Conservation (phyloP, 805 yeast species). For the Pichia californica region DNA sequence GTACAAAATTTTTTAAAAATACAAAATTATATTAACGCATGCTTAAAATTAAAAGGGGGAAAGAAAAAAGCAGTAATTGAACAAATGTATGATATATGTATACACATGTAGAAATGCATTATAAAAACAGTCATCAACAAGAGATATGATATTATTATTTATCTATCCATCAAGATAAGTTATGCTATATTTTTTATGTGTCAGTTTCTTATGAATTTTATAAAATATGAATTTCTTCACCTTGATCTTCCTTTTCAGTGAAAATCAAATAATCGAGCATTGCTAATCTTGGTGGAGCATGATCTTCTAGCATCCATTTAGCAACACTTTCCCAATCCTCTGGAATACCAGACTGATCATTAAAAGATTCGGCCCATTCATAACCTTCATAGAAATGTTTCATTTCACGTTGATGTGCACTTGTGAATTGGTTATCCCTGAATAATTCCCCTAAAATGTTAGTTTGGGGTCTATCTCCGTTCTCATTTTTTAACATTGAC, state of each 20-base stretch:
- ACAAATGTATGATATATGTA: too few species aligned
- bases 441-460: conserved; percentile 3
- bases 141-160: too few species aligned
- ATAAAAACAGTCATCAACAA: too few species aligned
- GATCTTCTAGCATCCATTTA: conserved; percentile 4
- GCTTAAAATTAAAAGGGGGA: background rate
- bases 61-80: too few species aligned
- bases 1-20: too few species aligned
- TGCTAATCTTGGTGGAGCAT: conserved; percentile 6
- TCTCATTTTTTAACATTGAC: background rate
- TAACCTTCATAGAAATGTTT: background rate
- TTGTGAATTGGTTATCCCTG: background rate
- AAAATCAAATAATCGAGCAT: conserved; percentile 3
- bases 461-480: background rate
- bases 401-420: conserved; percentile 6
- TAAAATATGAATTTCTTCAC: background rate
- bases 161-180: too few species aligned
- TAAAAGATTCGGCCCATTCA: conserved; percentile 1
- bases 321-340: conserved; percentile 3
- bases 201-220: too few species aligned
- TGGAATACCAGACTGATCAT: background rate
- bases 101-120: too few species aligned
- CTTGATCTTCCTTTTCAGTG: background rate
- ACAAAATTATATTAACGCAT: background rate
- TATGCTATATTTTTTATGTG: too few species aligned